Conservation (phyloP, 192 early-diverging fungal species). For the Backusella parvicylindrica region DNA sequence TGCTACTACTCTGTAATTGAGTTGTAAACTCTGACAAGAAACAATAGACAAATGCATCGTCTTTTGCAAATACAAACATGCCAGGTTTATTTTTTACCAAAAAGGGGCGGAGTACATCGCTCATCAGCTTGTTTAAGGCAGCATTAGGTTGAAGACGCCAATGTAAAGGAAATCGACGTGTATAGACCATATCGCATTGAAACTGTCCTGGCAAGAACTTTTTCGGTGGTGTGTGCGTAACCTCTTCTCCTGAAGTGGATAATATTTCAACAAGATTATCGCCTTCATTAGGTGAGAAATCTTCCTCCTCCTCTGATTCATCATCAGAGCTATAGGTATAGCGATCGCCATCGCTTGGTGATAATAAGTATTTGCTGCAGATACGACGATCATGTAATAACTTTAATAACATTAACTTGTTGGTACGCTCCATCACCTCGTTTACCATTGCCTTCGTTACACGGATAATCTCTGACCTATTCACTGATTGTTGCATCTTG, state of each 20-base stretch:
- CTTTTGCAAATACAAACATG: slow-evolving; percentile 65
- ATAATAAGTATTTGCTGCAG: slow-evolving; percentile 60
- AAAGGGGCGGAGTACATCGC: slow-evolving; percentile 49
- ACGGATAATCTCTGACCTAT: slow-evolving; percentile 51
- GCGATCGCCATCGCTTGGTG: slow-evolving; percentile 36
- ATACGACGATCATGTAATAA: slow-evolving; percentile 56
- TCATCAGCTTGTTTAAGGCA: slow-evolving; percentile 58
- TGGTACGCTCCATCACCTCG: slow-evolving; percentile 63
- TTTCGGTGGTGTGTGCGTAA: slow-evolving; percentile 24
- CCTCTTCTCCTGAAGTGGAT: slow-evolving; percentile 26
- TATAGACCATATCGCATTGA: slow-evolving; percentile 65
- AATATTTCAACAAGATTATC: slow-evolving; percentile 35
- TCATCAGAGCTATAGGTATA: slow-evolving; percentile 40
- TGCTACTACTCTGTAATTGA: background rate
- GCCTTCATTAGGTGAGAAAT: slow-evolving; percentile 17
- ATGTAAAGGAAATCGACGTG: slow-evolving; percentile 63
- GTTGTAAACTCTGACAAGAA: slow-evolving; percentile 35
- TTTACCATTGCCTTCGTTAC: slow-evolving; percentile 51
- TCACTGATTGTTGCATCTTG: slow-evolving; percentile 47
- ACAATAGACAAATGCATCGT: slow-evolving; percentile 55
- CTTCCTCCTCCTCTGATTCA: slow-evolving; percentile 56
- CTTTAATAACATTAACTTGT: slow-evolving; percentile 57
- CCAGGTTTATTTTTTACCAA: slow-evolving; percentile 69
- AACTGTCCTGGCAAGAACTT: slow-evolving; percentile 63
- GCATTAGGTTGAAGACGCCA: slow-evolving; percentile 67